These are phyloP conservation scores for Verticillium alfalfae DNA, from an alignment of 2,329 filamentous ascomycete genomes.

Conservation along the genomic window DNA sequence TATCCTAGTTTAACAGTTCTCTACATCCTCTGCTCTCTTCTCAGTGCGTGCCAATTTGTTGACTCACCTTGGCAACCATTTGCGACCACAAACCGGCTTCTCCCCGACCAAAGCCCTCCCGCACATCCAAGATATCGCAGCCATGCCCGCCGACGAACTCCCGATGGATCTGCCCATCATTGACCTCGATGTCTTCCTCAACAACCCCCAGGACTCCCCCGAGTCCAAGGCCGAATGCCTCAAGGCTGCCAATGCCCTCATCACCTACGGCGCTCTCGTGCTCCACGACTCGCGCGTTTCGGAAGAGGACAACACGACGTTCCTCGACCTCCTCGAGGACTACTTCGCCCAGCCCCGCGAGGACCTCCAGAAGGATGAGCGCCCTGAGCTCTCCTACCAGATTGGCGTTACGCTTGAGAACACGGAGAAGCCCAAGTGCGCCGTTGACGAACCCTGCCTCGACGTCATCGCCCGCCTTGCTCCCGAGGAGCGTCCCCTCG, in stretches of 20 bases:
- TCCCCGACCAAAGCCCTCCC: not conserved
- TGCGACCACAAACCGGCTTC: not conserved
- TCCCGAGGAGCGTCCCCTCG: constrained; percentile 50
- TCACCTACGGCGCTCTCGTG: constrained; percentile 54
- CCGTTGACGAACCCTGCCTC: constrained; percentile 56
- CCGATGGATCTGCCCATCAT: constrained; percentile 55
- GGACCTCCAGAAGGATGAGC: constrained; percentile 43
- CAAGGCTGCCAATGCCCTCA: constrained; percentile 49
- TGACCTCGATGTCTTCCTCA: constrained; percentile 53
- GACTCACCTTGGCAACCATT: too few relatives aligned
- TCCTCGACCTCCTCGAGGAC: constrained; percentile 59
- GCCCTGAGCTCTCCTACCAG: constrained; percentile 54
- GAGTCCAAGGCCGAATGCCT: constrained; percentile 44
- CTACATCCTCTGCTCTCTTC: not conserved
- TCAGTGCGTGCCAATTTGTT: not conserved
- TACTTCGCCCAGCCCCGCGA: constrained; percentile 54
- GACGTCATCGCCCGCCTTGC: constrained; percentile 49
- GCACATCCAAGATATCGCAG: constrained; percentile 10
- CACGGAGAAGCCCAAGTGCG: constrained; percentile 59
- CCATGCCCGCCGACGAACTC: constrained; percentile 13
- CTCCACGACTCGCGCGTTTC: constrained; percentile 55
- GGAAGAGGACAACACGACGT: constrained; percentile 47
- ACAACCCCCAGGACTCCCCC: constrained; percentile 32
- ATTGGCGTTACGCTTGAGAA: constrained; percentile 58
- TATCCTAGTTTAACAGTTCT: not conserved